Percentiles rank a stretch among this genome's conserved stretches.
Evolutionary conservation across 139 green algal genomes (phyloP).

Genomic region (Chlamydomonas asymmetrica): DNA sequence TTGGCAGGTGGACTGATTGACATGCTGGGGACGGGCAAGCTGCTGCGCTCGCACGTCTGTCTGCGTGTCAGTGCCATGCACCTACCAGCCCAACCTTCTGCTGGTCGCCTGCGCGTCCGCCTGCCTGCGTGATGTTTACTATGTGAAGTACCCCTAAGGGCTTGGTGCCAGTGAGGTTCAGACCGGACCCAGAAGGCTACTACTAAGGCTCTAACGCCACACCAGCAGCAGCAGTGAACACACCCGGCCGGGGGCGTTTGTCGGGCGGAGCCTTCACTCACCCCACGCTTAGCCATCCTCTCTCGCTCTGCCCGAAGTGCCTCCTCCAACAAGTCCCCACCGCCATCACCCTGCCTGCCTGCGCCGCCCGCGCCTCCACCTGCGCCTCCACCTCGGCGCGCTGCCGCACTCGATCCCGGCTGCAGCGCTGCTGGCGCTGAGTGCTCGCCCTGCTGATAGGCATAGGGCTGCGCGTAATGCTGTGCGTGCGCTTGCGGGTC

Average conservation of each 20-base stretch:
- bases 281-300: slow-evolving; percentile 33
- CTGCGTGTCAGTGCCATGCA: too few relatives aligned
- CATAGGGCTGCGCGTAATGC: background rate
- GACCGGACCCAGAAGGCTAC: background rate
- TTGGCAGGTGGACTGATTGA: too few relatives aligned
- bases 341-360: background rate
- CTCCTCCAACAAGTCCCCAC: slow-evolving; percentile 42
- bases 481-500: background rate
- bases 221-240: background rate
- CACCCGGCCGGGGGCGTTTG: too few relatives aligned
- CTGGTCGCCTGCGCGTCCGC: too few relatives aligned
- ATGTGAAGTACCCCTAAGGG: background rate
- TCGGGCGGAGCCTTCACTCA: background rate
- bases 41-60: too few relatives aligned
- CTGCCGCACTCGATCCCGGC: background rate
- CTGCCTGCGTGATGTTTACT: background rate
- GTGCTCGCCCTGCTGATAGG: slow-evolving; percentile 8
- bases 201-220: background rate
- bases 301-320: slow-evolving; percentile 53
- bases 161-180: background rate
- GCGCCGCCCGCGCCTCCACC: background rate
- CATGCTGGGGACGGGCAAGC: too few relatives aligned
- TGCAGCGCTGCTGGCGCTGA: background rate
- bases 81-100: too few relatives aligned
- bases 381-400: background rate